Percentiles rank a stretch among this genome's conserved stretches.
These are phyloP conservation scores for Pittosporum tobira DNA, from an alignment of 129 eudicot genomes.

Conservation along the genomic window DNA sequence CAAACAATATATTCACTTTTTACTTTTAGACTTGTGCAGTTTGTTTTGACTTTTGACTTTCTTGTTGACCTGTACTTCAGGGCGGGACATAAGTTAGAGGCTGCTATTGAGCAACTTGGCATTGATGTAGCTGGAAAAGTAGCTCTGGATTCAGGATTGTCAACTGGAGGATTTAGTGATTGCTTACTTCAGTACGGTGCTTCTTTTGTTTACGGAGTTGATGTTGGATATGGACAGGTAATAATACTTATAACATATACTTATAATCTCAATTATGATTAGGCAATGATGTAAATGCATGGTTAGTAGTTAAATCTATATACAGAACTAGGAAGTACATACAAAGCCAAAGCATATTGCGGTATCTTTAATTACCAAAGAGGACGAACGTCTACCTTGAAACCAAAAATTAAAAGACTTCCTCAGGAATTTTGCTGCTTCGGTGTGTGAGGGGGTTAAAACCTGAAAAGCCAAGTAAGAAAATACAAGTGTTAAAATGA, in stretches of 20 bases:
- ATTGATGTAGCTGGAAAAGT: slow-evolving; percentile 81
- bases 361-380: no score
- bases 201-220: slow-evolving; percentile 90
- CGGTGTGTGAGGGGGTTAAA: no score
- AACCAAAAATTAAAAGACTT: no score
- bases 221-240: slow-evolving; percentile 99
- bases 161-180: slow-evolving; percentile 98
- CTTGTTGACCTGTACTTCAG: slow-evolving; percentile 28
- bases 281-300: background rate
- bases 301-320: background rate
- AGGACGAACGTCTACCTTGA: no score
- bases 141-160: slow-evolving; percentile 93
- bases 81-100: slow-evolving; percentile 96
- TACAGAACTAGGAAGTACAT: background rate
- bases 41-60: slow-evolving; percentile 25
- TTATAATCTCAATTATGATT: background rate
- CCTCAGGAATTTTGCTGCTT: no score
- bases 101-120: slow-evolving; percentile 83
- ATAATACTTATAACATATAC: background rate
- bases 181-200: slow-evolving; percentile 97
- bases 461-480: no score
- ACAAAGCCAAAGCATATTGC: background rate
- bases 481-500: no score
- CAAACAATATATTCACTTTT: slow-evolving; percentile 1
- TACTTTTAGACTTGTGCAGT: background rate